A percentile compares a stretch with the other conserved stretches of the same genome.
These are phyloP conservation scores for Quercus engelmannii DNA, from an alignment of 306 rosid genomes.

Conservation along the genomic window DNA sequence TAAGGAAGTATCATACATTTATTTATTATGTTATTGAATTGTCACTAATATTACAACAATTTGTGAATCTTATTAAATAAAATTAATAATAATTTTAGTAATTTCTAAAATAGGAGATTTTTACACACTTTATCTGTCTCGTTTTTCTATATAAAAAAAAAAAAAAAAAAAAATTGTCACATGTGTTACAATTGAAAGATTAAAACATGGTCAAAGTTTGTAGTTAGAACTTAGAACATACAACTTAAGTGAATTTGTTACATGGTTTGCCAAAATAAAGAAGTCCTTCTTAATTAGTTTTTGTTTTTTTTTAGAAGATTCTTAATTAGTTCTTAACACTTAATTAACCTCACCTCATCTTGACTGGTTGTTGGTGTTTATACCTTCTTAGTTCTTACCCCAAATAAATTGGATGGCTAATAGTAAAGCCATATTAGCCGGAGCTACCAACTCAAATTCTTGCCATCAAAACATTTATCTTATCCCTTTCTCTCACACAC, in stretches of 20 bases:
- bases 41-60: too few species aligned
- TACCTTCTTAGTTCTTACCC: neutral
- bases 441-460: conserved; percentile 15
- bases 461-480: conserved; percentile 26
- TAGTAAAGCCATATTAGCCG: conserved; percentile 42
- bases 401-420: conserved; percentile 37
- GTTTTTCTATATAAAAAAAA: too few species aligned
- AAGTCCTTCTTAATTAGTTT: too few species aligned
- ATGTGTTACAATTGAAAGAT: too few species aligned
- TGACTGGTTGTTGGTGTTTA: neutral
- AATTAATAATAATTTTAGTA: too few species aligned
- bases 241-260: neutral
- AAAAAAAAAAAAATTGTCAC: too few species aligned
- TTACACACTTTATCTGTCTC: too few species aligned
- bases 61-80: too few species aligned
- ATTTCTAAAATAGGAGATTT: too few species aligned
- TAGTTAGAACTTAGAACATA: neutral
- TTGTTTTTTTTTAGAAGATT: too few species aligned
- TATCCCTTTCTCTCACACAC: neutral
- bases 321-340: neutral
- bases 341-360: neutral
- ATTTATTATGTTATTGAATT: too few species aligned
- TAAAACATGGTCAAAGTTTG: neutral
- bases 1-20: too few species aligned
- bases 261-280: neutral